Percentiles rank a stretch among this genome's conserved stretches.
Evolutionary conservation across 306 rosid species (phyloP).

Genomic region (Corylus avellana): DNA sequence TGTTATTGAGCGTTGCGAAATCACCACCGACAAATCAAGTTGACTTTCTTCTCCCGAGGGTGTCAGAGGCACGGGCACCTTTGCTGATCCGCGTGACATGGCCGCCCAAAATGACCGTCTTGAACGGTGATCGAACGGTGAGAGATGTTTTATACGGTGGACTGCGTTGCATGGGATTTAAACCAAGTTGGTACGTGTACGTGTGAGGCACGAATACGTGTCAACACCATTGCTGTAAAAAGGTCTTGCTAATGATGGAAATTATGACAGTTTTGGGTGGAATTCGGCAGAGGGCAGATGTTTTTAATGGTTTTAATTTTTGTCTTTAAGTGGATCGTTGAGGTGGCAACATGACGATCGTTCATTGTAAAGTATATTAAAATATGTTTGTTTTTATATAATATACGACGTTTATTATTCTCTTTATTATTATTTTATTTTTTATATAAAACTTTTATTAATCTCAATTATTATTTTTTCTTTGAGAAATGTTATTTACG

Average conservation of each 20-base stretch:
- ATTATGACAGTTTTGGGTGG: neutral
- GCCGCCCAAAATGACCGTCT: neutral
- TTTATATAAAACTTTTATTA: too few species aligned
- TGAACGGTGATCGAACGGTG: neutral
- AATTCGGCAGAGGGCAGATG: neutral
- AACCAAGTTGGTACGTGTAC: constrained; percentile 7
- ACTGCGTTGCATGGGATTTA: too few species aligned
- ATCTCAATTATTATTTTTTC: too few species aligned
- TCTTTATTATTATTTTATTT: too few species aligned
- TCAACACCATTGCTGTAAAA: constrained; percentile 1
- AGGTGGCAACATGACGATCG: too few species aligned
- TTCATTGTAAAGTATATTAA: too few species aligned
- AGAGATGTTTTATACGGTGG: neutral
- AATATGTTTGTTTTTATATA: too few species aligned
- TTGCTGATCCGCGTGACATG: too few species aligned
- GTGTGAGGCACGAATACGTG: constrained; percentile 12
- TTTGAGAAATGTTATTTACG: too few species aligned
- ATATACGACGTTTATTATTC: too few species aligned
- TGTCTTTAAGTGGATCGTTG: too few species aligned
- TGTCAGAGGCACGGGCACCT: neutral
- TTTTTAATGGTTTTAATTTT: too few species aligned
- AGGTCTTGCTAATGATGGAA: neutral
- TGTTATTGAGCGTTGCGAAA: neutral
- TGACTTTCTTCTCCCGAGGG: constrained; percentile 24
- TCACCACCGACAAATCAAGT: constrained; percentile 35